Evolutionary conservation across 1,139 yeast genomes (phyloP).

Genomic region (Pichia norvegensis): DNA sequence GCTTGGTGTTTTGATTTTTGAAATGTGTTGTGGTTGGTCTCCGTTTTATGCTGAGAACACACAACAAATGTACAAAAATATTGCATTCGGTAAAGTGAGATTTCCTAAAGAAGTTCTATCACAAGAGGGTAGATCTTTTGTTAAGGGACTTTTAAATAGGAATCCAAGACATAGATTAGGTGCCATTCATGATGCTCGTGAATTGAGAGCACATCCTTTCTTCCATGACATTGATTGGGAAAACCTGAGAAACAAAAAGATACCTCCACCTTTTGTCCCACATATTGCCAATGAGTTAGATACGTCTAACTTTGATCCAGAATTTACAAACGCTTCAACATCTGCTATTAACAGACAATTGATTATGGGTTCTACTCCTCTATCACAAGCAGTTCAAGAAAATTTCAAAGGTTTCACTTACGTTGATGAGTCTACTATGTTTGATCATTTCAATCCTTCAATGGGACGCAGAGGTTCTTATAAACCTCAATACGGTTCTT

Average conservation of each 20-base stretch:
- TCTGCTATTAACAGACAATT: slow-evolving; percentile 64
- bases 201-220: slow-evolving; percentile 83
- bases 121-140: slow-evolving; percentile 87
- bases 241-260: slow-evolving; percentile 62
- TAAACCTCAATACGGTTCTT: slow-evolving; percentile 50
- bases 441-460: slow-evolving; percentile 55
- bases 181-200: slow-evolving; percentile 84
- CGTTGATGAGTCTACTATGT: slow-evolving; percentile 86
- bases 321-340: slow-evolving; percentile 87
- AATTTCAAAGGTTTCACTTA: slow-evolving; percentile 93
- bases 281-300: slow-evolving; percentile 86
- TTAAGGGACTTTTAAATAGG: slow-evolving; percentile 86
- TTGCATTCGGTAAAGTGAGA: slow-evolving; percentile 94
- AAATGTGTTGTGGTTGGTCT: slow-evolving; percentile 99
- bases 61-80: slow-evolving; percentile 97
- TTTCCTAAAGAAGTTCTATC: slow-evolving; percentile 93
- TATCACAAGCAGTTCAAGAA: slow-evolving; percentile 91
- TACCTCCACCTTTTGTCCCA: slow-evolving; percentile 98
- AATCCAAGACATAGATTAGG: slow-evolving; percentile 94
- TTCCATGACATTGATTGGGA: slow-evolving; percentile 90
- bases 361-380: slow-evolving; percentile 66
- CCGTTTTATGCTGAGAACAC: slow-evolving; percentile 97
- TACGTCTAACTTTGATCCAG: slow-evolving; percentile 95
- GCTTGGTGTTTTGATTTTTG: slow-evolving; percentile 70
- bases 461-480: slow-evolving; percentile 33